phyloP scores from a whole-genome alignment of 75 land plant species.

The Pinus tabuliformis region DNA sequence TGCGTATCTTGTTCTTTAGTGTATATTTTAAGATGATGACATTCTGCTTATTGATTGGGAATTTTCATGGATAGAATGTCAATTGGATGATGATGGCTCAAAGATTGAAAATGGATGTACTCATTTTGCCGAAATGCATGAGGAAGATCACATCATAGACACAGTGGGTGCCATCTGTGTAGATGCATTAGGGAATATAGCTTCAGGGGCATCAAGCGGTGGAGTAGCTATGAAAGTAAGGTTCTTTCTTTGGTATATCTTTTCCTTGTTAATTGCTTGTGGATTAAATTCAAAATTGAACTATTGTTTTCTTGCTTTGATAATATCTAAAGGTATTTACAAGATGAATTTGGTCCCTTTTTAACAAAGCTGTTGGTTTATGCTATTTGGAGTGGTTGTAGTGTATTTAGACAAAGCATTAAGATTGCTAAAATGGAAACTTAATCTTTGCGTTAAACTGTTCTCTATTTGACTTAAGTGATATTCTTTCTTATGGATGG shows the following conservation, averaged over 20 bases:
- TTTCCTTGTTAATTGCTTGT: not conserved
- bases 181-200: slow-evolving; percentile 70
- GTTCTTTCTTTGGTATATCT: slow-evolving; percentile 17
- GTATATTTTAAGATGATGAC: not conserved
- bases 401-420: no score
- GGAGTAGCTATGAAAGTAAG: slow-evolving; percentile 96
- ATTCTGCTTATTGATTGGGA: not conserved
- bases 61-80: not conserved
- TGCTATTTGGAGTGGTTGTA: no score
- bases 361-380: no score
- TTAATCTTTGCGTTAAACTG: no score
- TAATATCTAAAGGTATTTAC: no score
- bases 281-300: not conserved
- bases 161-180: slow-evolving; percentile 97
- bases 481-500: no score
- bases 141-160: slow-evolving; percentile 72
- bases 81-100: not conserved
- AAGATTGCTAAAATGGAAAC: no score
- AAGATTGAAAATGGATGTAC: not conserved
- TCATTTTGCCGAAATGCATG: not conserved
- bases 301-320: not conserved
- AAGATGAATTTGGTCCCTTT: not conserved
- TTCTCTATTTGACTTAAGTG: no score
- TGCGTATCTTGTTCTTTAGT: no score
- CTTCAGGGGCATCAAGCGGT: slow-evolving; percentile 95